Evolutionary conservation across 2,329 filamentous ascomycete species (phyloP).

Genomic region (Aureobasidium sp.): DNA sequence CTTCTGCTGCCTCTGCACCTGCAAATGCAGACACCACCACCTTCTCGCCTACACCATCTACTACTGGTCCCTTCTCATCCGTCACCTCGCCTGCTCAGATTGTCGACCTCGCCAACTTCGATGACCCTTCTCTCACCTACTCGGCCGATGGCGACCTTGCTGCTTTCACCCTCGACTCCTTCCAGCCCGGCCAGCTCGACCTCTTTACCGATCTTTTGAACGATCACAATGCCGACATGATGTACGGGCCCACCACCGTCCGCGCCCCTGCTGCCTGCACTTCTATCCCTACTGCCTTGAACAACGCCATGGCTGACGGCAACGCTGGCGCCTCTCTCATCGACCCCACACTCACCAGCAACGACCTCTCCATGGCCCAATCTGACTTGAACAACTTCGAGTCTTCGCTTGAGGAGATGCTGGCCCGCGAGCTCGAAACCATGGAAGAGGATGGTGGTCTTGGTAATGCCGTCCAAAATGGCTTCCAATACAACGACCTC

Average conservation of each 20-base stretch:
- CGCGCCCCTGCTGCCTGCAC: neutral
- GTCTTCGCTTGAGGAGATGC: conserved; percentile 6
- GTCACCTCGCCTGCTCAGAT: conserved; percentile 8
- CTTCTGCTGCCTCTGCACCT: neutral
- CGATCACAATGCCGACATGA: conserved; percentile 1
- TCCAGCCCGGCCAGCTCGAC: conserved; percentile 4
- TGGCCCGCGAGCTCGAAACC: conserved; percentile 5
- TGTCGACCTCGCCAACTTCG: conserved; percentile 9
- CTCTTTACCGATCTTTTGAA: conserved; percentile 12
- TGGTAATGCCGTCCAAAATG: neutral
- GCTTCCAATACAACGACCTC: conserved; percentile 7
- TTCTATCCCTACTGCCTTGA: neutral
- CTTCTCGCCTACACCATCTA: neutral
- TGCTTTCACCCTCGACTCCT: conserved; percentile 13
- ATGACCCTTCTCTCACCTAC: neutral
- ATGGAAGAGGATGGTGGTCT: conserved; percentile 2
- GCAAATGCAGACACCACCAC: neutral
- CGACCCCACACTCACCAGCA: neutral
- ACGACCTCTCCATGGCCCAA: conserved; percentile 2
- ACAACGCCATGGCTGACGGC: neutral
- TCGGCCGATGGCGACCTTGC: conserved; percentile 3
- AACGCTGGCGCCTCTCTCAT: neutral
- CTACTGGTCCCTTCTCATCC: neutral
- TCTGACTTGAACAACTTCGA: conserved; percentile 10
- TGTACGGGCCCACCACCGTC: neutral